phyloP scores from a whole-genome alignment of 1,284 basidiomycete species.

The Ustilago lituana region DNA sequence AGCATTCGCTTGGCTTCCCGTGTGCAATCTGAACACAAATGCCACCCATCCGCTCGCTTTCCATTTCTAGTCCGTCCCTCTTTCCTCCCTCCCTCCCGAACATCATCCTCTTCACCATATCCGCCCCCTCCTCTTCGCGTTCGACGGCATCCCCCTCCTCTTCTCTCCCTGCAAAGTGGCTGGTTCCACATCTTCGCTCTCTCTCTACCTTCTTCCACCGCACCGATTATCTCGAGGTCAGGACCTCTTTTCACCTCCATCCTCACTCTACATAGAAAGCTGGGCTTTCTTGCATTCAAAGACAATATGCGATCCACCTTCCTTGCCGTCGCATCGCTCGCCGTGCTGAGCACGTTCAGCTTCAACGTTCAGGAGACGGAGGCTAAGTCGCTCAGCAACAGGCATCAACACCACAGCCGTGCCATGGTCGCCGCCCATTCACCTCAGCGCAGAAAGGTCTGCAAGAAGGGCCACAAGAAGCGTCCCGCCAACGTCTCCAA shows the following conservation, averaged over 20 bases:
- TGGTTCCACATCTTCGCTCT: conserved; percentile 29
- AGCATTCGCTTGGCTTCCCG: no score
- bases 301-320: conserved; percentile 30
- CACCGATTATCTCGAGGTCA: conserved; percentile 6
- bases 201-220: conserved; percentile 3
- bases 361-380: conserved; percentile 23
- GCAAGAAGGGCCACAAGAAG: conserved; percentile 29
- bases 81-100: background rate
- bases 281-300: conserved; percentile 8
- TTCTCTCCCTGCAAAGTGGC: no score
- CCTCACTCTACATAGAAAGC: conserved; percentile 4
- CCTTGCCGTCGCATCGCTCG: conserved; percentile 35
- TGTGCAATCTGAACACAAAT: background rate
- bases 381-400: conserved; percentile 48
- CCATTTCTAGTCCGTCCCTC: background rate
- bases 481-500: conserved; percentile 3
- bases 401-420: conserved; percentile 17
- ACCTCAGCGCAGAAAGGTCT: conserved; percentile 10
- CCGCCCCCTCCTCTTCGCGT: conserved; percentile 5
- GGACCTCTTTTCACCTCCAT: conserved; percentile 13
- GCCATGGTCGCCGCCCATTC: background rate
- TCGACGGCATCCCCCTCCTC: conserved; percentile 13
- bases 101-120: conserved; percentile 9
- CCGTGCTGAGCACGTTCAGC: conserved; percentile 33
- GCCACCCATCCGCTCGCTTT: background rate